Evolutionary conservation across 2,329 filamentous ascomycete species (phyloP), one percentile per base, ranked within the genome.

Genomic region (Catunica adiposa): DNA sequence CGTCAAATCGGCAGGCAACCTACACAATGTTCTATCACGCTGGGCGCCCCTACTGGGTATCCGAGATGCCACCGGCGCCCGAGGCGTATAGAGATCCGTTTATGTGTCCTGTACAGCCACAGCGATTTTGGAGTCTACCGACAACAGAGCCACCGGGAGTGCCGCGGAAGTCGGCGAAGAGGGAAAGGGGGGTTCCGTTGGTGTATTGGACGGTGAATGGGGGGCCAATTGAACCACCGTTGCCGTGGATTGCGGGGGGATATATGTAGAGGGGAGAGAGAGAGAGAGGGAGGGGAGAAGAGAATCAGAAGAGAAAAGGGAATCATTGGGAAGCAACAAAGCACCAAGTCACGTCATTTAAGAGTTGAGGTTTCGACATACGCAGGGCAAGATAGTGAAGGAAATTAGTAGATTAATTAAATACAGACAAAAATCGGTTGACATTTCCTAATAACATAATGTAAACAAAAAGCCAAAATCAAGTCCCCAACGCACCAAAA

Each of bases 151-250:
- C 50, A 9, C 57, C 57, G 25, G 40, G 34, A 4, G 40, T 58
- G 14, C 54, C 57, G 22, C 22, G 17, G 8, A 58, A 58, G 44
- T 56, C 53, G 8, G 3, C 11, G 22, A 51, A 25, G 5, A 29
- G 57, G n/a, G 40, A 25, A 7, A 50, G 29, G 9, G 57, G 57
- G n/a, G 42, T 31, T 7, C 51, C 51, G 42, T 23, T 59, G 25
- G 31, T 57, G 15, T 56, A 54, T 29, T 54, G 48, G 48, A 59
- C 58, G 11, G 22, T 59, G 22, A 29, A 47, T 26, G 58, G 58
- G 1, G 38, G 51, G 46, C 22, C 29, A 7, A 58, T 59, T 25
- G 53, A 57, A 9, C 47, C 40, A 20, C 47, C 47, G 20, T n/a
- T 23, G 31, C 46, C 53, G 7, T 59, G 55, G 58, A 46, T 53